Evolutionary conservation across 148 eudicot genomes (phyloP), one percentile per base, ranked within the genome.

Genomic region (Rhododendron ovatum): DNA sequence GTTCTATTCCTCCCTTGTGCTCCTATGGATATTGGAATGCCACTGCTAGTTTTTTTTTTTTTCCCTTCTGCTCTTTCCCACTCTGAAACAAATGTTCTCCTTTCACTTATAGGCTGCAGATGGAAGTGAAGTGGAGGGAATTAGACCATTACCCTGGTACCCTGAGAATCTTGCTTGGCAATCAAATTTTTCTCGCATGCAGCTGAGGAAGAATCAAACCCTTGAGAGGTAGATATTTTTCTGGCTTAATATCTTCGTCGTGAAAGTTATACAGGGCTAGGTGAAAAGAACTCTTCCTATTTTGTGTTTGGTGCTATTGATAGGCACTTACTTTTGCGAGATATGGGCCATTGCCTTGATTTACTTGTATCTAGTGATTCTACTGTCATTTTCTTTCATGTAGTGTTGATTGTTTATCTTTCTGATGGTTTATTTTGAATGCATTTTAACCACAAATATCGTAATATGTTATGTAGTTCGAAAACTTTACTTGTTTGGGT

Each of bases 131-230:
- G 91, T 93, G 82, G 95, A 88, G 85, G 96, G 96, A 83, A 87
- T 97, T 41, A 90, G 89, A 88, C 95, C 98, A 47, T 87, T 97
- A 89, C 95, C 96, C 80, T 97, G 99, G 99, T 97, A 94, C 90
- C 99, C 99, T 3, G 94, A 93, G 84, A 95, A 94, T 91, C 92
- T 95, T 53, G 99, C 99, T 45, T 97, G 99, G 99, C 99, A 97
- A 90, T 95, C 99, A 43, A 93, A 93, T 87, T 97, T 89, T 89
- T 97, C 99, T 55, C 89, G 99, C 67, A 94, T 91, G 87, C 96
- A 97, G 91, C 88, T 97, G 88, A 92, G 99, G 84, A 95, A 95
- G 92, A 97, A 94, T 86, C 93, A 97, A 88, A 93, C 93, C 39
- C 95, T 97, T 50, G 94, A 92, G 88, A 93, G 98, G 99, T 95